Conservation (phyloP, 2,329 filamentous ascomycete species). For the Saccharata proteae region DNA sequence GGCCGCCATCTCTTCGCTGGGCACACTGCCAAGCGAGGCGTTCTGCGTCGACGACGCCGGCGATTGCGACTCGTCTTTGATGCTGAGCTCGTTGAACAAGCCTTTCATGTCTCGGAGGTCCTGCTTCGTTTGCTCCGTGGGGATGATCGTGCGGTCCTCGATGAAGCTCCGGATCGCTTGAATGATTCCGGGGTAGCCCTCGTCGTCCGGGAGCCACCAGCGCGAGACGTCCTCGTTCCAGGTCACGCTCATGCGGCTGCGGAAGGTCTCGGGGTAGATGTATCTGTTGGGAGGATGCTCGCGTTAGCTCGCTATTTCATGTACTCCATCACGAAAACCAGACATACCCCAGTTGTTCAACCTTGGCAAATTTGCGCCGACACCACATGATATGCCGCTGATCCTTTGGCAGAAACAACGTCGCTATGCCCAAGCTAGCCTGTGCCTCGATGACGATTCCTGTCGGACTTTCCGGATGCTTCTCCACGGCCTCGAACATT, state of each 20-base stretch:
- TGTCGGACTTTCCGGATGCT: slow-evolving; percentile 56
- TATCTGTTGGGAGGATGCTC: slow-evolving; percentile 45
- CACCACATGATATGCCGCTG: slow-evolving; percentile 64
- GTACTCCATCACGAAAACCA: no score
- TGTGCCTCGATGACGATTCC: slow-evolving; percentile 64
- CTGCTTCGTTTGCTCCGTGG: slow-evolving; percentile 41
- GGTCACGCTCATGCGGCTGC: slow-evolving; percentile 60
- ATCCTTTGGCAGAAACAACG: slow-evolving; percentile 70
- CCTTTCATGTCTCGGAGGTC: slow-evolving; percentile 64
- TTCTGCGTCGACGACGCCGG: slow-evolving; percentile 2
- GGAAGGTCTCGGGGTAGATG: slow-evolving; percentile 64
- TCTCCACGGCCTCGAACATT: slow-evolving; percentile 66
- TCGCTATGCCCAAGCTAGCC: slow-evolving; percentile 61
- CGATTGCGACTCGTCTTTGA: slow-evolving; percentile 1
- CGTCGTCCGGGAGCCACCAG: slow-evolving; percentile 85
- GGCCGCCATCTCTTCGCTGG: slow-evolving; percentile 6
- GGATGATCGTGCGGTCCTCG: slow-evolving; percentile 53
- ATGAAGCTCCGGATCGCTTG: slow-evolving; percentile 70
- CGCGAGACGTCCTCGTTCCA: slow-evolving; percentile 62
- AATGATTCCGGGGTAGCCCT: slow-evolving; percentile 61
- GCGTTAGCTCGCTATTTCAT: slow-evolving; percentile 1
- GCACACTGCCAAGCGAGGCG: slow-evolving; percentile 3
- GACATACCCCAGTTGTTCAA: slow-evolving; percentile 69
- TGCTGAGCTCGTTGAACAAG: slow-evolving; percentile 40
- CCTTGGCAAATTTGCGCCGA: slow-evolving; percentile 61